Conservation (phyloP, 768 basidiomycete species). For the Megacollybia marginata region DNA sequence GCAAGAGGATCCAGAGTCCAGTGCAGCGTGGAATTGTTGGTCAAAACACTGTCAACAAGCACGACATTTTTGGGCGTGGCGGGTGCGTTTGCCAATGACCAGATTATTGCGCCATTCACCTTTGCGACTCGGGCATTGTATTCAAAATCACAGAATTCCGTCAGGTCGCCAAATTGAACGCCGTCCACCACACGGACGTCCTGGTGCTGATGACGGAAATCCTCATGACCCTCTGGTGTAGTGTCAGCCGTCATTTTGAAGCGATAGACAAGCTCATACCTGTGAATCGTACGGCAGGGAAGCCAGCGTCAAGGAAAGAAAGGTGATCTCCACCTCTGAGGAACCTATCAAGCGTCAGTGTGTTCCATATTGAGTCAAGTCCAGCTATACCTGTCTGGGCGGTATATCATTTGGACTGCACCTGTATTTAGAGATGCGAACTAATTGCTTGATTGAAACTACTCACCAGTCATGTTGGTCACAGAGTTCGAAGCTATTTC, state of each 20-base stretch:
- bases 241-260: too few species aligned
- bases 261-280: too few species aligned
- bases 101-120: conserved; percentile 45
- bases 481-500: conserved; percentile 42
- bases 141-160: conserved; percentile 48
- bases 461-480: conserved; percentile 43
- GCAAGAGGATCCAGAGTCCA: conserved; percentile 37
- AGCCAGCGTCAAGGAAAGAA: conserved; percentile 41
- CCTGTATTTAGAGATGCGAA: background rate
- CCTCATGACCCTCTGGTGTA: conserved; percentile 38
- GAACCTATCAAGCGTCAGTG: conserved; percentile 27
- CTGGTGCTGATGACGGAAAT: conserved; percentile 54
- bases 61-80: conserved; percentile 42
- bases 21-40: conserved; percentile 46
- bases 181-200: conserved; percentile 43
- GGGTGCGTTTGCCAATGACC: conserved; percentile 50
- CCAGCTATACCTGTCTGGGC: conserved; percentile 19
- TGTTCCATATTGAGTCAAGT: too few species aligned
- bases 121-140: conserved; percentile 41
- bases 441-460: background rate
- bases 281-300: conserved; percentile 48
- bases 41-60: conserved; percentile 38
- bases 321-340: conserved; percentile 50
- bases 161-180: conserved; percentile 48
- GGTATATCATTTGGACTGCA: conserved; percentile 42